Evolutionary conservation across 108 stramenopile species (phyloP).

Genomic region (Fragilariopsis cylindrus): DNA sequence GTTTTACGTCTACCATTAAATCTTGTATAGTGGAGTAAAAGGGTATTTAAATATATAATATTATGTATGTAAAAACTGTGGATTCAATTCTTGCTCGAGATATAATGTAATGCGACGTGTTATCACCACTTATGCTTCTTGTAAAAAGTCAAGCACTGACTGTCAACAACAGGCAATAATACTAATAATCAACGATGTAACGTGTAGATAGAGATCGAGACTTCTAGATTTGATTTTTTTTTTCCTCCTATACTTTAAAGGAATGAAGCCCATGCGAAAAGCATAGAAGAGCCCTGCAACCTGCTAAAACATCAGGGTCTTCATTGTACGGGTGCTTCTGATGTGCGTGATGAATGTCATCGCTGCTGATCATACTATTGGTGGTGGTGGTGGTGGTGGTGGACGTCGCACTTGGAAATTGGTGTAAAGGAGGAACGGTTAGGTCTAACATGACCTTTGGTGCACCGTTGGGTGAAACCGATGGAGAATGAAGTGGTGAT

Average conservation of each 20-base stretch:
- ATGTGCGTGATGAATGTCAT: neutral
- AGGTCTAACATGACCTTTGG: constrained; percentile 32
- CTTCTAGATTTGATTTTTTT: too few relatives aligned
- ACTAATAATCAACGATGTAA: neutral
- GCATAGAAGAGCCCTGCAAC: constrained; percentile 51
- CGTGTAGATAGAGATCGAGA: neutral
- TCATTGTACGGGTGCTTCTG: neutral
- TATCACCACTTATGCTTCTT: too few relatives aligned
- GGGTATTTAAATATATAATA: neutral
- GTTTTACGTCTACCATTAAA: neutral
- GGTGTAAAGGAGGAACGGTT: constrained; percentile 12
- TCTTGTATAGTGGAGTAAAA: neutral
- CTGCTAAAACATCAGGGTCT: constrained; percentile 53
- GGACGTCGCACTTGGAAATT: neutral
- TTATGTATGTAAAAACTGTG: constrained; percentile 3
- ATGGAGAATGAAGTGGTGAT: constrained; percentile 11
- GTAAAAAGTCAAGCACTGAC: too few relatives aligned
- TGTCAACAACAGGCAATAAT: too few relatives aligned
- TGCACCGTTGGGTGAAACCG: neutral
- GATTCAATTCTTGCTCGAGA: constrained; percentile 4
- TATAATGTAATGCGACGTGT: too few relatives aligned
- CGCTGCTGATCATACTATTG: constrained; percentile 3
- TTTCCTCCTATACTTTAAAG: neutral
- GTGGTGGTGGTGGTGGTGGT: neutral
- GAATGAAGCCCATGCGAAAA: constrained; percentile 25